Evolutionary conservation across 305 asterid genomes (phyloP).

Genomic region (Lippia alba): DNA sequence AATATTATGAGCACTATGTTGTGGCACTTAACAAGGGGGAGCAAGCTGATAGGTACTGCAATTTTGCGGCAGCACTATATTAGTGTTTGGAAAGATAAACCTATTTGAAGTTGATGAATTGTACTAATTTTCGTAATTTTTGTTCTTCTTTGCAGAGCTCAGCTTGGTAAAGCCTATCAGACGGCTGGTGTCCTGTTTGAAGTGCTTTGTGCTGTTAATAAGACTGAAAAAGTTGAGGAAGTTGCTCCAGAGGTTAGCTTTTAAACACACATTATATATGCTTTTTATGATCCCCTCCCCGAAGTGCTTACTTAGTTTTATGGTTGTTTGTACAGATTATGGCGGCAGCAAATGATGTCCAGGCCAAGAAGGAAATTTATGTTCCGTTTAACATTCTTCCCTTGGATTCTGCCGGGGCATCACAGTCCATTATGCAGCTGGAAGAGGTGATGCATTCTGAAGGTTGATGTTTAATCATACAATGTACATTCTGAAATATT

Average conservation of each 20-base stretch:
- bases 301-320: slow-evolving; percentile 3
- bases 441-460: slow-evolving; percentile 72
- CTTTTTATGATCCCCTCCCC: neutral
- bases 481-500: slow-evolving; percentile 9
- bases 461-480: slow-evolving; percentile 19
- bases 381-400: slow-evolving; percentile 95
- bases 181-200: slow-evolving; percentile 98
- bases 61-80: slow-evolving; percentile 9
- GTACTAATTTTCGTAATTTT: too few relatives aligned
- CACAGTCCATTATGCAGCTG: slow-evolving; percentile 97
- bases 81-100: slow-evolving; percentile 19
- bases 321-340: slow-evolving; percentile 63
- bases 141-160: slow-evolving; percentile 65
- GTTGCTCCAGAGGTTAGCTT: slow-evolving; percentile 93
- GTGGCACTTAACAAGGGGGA: slow-evolving; percentile 93
- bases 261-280: neutral
- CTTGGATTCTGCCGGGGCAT: slow-evolving; percentile 92
- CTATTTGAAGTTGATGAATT: slow-evolving; percentile 22
- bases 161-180: slow-evolving; percentile 98
- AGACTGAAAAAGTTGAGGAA: slow-evolving; percentile 93
- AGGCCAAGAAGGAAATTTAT: slow-evolving; percentile 91
- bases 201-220: slow-evolving; percentile 98
- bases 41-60: slow-evolving; percentile 84
- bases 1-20: slow-evolving; percentile 93
- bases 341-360: slow-evolving; percentile 98